Evolutionary conservation across 805 yeast genomes (phyloP), one percentile per base, ranked within the genome.

Genomic region (Saccharomycopsis fermentans): DNA sequence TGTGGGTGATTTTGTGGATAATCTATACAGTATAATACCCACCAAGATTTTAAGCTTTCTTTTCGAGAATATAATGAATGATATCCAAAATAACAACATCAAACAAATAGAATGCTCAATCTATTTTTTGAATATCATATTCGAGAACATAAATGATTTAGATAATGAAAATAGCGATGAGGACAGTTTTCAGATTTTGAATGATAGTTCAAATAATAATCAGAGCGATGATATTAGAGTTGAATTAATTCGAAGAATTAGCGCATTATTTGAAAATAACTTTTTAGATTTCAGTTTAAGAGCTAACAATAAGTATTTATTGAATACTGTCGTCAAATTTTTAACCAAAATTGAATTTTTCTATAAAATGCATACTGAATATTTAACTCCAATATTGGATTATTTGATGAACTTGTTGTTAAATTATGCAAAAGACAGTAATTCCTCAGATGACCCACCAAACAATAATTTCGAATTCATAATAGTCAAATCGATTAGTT

Each of bases 1-100:
- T 61, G 85, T 86, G 9, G 79, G 85, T 0, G 98, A 94, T 64
- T 75, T 91, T 40, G 80, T 88, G 63, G 94, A 90, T 57, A 74
- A 81, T 0, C 70, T 85, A 1, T 88, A 85, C 73, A 80, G 90
- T 0, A 73, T 87, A 4, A 74, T 89, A 39, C 88, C 87, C 40
- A 57, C 69, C 0, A 71, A 76, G 1, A 68, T 88, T 39, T 80
- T 79, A 62, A 71, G 73, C 4, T 74, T 70, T 21, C 68, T 87
- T 32, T 64, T 73, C 1, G 64, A 66, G 6, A 73, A 73, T 36
- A 69, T 81, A 1, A 59, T 69, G 4, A 58, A 64, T 0, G 67
- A 68, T 36, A 55, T 71, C 3, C 63, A 63, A 24, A 27, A 12
- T 39, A 52, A 26, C 59, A 59, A 55, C 24, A 50, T 58, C 39